phyloP scores from a whole-genome alignment of 805 yeast species.

The Candida arabinofermentans region DNA sequence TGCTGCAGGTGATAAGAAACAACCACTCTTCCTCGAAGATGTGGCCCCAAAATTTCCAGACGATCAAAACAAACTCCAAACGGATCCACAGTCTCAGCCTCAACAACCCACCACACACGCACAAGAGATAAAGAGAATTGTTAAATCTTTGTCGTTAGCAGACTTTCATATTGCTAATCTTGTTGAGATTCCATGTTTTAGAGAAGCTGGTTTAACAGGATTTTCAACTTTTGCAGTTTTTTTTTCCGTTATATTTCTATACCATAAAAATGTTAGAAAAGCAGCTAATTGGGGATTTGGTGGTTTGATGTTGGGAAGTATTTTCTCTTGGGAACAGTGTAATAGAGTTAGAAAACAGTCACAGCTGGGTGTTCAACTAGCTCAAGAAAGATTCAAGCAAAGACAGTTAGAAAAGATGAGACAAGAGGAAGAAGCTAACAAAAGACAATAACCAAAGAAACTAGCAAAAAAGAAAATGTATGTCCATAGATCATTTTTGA shows the following conservation, averaged over 20 bases:
- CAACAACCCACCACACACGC: slow-evolving; percentile 13
- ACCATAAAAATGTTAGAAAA: slow-evolving; percentile 56
- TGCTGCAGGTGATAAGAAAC: too few relatives aligned
- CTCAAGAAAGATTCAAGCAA: slow-evolving; percentile 44
- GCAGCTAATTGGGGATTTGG: slow-evolving; percentile 82
- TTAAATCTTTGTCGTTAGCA: slow-evolving; percentile 34
- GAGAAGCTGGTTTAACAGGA: slow-evolving; percentile 77
- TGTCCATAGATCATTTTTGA: too few relatives aligned
- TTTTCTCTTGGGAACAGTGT: slow-evolving; percentile 93
- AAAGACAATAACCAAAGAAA: neutral
- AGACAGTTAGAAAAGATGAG: slow-evolving; percentile 32
- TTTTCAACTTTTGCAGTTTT: slow-evolving; percentile 68
- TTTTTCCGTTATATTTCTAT: slow-evolving; percentile 61
- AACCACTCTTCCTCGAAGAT: slow-evolving; percentile 44
- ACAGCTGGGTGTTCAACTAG: slow-evolving; percentile 62
- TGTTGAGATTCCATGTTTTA: slow-evolving; percentile 66
- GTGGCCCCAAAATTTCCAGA: slow-evolving; percentile 45
- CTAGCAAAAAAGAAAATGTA: neutral
- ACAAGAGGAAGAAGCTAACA: slow-evolving; percentile 17
- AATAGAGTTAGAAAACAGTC: slow-evolving; percentile 64
- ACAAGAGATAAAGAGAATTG: slow-evolving; percentile 17
- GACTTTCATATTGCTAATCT: slow-evolving; percentile 53
- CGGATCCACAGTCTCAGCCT: slow-evolving; percentile 14
- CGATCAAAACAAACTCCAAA: slow-evolving; percentile 3
- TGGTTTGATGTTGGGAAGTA: slow-evolving; percentile 73